Conservation (phyloP, 2,329 filamentous ascomycete species). For the Colletotrichum euphorbiae region DNA sequence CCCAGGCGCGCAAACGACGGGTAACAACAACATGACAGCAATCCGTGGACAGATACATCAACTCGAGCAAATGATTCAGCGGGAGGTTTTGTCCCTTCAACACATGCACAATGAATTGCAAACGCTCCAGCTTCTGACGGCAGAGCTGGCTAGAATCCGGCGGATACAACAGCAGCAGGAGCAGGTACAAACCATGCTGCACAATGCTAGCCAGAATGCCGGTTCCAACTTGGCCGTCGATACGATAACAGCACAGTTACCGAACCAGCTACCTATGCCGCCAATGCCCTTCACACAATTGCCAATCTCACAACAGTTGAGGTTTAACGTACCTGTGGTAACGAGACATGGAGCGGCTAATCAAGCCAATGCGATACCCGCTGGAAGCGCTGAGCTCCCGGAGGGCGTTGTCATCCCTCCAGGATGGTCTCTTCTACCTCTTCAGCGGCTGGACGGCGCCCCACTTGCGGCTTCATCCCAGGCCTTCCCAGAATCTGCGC, state of each 20-base stretch:
- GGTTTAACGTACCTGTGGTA: constrained; percentile 55
- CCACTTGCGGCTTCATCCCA: constrained; percentile 29
- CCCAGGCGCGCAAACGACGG: constrained; percentile 38
- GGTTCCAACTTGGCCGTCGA: constrained; percentile 40
- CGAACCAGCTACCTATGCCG: constrained; percentile 37
- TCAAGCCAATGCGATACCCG: constrained; percentile 64
- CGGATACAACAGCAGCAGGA: constrained; percentile 56
- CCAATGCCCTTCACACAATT: constrained; percentile 31
- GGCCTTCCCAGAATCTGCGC: constrained; percentile 43
- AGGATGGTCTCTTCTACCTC: constrained; percentile 73
- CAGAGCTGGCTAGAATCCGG: constrained; percentile 75
- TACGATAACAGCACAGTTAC: neutral
- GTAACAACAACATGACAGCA: constrained; percentile 52
- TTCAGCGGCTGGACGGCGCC: constrained; percentile 65
- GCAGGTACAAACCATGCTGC: constrained; percentile 38
- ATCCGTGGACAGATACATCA: constrained; percentile 72
- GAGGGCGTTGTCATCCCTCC: constrained; percentile 72
- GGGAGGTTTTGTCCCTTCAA: constrained; percentile 73
- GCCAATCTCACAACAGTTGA: constrained; percentile 42
- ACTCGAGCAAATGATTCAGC: constrained; percentile 75
- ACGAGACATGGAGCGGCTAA: constrained; percentile 60
- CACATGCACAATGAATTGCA: constrained; percentile 75
- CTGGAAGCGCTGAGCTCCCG: constrained; percentile 71
- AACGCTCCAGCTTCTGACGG: constrained; percentile 73
- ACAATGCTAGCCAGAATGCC: constrained; percentile 30